Evolutionary conservation across 2,329 filamentous ascomycete genomes (phyloP), one percentile per base, ranked within the genome.

Genomic region (Curvularia eragrostidis): DNA sequence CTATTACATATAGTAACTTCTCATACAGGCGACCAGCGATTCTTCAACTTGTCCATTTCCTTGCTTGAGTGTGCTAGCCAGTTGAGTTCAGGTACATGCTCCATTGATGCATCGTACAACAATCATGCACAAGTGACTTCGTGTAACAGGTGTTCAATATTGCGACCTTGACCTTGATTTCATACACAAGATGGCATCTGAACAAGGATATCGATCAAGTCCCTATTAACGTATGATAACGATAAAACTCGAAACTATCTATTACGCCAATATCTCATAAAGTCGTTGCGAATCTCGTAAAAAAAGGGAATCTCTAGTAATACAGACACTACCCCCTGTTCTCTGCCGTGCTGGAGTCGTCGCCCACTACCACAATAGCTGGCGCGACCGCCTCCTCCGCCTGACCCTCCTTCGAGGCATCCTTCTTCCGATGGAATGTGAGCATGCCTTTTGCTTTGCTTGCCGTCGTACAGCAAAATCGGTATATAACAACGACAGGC

Each of bases 401-500:
- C 44, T 69, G 62, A 15, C 59, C 60, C 18, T 67, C 58, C 19
- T 68, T 56, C 1, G 57, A 51, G 8, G 21, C 48, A 21, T 54
- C 26, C 49, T 57, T 57, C 54, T 56, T 66, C 28, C 34, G 39
- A 6, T 41, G 58, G 47, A 58, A 68, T 44, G 49, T 63, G 50
- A 71, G 67, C n/a, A 70, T 2, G 1, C 48, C 38, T 38, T 51
- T 64, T 6, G 67, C 18, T 32, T 62, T 65, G 12, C 57, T 49
- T 21, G 41, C 58, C 6, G 51, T 59, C 12, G 28, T 50, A 18
- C 57, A 56, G 23, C 56, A 56, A 61, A 54, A 64, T 8, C 59
- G 58, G 41, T 71, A 73, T 0, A 58, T 54, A 18, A 70, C 18
- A 8, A 73, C 59, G 9, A 70, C 58, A 1, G 71, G 71, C 47